These are phyloP conservation scores for Phalaenopsis hybrid DNA, from an alignment of 116 monocot genomes.

Conservation along the genomic window DNA sequence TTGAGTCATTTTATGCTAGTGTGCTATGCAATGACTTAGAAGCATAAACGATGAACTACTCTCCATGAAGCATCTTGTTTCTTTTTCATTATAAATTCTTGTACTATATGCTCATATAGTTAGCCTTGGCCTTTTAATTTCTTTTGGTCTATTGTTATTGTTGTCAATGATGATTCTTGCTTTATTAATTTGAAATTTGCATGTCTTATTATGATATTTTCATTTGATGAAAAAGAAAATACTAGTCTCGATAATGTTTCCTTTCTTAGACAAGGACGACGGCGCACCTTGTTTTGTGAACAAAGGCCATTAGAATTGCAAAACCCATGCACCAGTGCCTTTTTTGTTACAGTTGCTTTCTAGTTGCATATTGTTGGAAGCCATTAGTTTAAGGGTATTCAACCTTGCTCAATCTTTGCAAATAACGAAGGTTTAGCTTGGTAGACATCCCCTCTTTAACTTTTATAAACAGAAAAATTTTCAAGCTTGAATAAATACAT, in stretches of 20 bases:
- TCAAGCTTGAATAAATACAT: too few relatives aligned
- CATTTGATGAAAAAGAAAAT: neutral
- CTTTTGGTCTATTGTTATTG: neutral
- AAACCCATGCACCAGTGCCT: neutral
- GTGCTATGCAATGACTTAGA: neutral
- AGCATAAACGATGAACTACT: neutral
- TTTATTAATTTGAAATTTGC: neutral
- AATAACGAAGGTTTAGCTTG: neutral
- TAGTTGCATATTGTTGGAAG: neutral
- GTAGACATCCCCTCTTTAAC: too few relatives aligned
- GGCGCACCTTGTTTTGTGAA: neutral
- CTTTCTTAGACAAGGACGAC: neutral
- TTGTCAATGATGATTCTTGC: neutral
- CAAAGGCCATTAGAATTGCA: neutral
- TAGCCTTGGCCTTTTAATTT: neutral
- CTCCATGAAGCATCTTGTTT: neutral
- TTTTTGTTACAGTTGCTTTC: neutral
- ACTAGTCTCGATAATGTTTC: neutral
- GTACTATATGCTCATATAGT: neutral
- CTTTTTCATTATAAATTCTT: neutral
- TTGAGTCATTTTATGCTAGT: neutral
- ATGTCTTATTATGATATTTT: neutral
- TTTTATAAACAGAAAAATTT: too few relatives aligned
- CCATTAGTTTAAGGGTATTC: neutral
- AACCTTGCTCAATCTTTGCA: neutral